phyloP scores from a whole-genome alignment of 2,329 filamentous ascomycete genomes.

The Pseudogymnoascus sp. region DNA sequence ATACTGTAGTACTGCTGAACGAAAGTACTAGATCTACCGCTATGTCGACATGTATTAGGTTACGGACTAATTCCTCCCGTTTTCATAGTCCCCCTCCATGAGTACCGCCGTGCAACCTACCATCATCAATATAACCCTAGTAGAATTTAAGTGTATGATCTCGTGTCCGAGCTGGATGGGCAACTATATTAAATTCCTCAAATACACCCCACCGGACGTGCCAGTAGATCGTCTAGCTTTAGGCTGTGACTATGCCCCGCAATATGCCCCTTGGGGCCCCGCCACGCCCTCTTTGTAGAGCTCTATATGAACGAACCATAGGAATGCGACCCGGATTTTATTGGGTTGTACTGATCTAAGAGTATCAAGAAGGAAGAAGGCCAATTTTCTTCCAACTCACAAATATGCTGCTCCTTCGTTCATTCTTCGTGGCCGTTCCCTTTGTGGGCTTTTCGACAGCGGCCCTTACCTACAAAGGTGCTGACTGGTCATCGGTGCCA shows the following conservation, averaged over 20 bases:
- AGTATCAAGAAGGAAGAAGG: background rate
- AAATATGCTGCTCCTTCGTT: constrained; percentile 3
- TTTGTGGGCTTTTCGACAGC: background rate
- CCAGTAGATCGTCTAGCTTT: background rate
- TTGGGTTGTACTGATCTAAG: background rate
- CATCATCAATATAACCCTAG: background rate
- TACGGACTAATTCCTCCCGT: constrained; percentile 1
- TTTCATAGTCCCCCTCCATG: background rate
- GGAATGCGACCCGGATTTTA: background rate
- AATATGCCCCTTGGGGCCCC: background rate
- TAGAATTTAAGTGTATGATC: background rate
- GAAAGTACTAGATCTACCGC: background rate
- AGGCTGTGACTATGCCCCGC: background rate
- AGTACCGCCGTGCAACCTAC: background rate
- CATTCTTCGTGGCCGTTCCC: background rate
- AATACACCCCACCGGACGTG: background rate
- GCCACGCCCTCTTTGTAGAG: background rate
- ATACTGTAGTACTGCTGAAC: background rate
- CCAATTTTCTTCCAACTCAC: background rate
- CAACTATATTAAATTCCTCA: constrained; percentile 1
- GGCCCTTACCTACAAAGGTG: constrained; percentile 54
- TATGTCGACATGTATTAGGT: background rate
- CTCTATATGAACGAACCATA: background rate
- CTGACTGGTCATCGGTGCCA: constrained; percentile 61
- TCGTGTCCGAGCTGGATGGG: background rate